These are phyloP conservation scores for Lignosus rhinocerotis DNA, from an alignment of 1,284 basidiomycete genomes.

Conservation along the genomic window DNA sequence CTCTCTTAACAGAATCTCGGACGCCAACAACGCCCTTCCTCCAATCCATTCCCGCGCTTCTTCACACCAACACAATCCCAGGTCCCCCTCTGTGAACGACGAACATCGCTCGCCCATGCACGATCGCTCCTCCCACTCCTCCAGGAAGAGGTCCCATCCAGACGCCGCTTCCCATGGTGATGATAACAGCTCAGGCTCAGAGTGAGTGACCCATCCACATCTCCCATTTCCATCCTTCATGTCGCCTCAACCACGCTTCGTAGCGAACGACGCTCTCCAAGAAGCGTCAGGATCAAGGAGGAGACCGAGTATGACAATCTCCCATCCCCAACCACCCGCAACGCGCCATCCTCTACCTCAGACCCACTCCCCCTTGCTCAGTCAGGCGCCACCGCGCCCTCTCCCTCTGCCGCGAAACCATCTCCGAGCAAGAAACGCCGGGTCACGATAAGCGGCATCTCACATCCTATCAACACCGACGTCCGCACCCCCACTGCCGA, in stretches of 20 bases:
- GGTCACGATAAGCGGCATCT: slow-evolving; percentile 63
- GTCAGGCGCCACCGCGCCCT: slow-evolving; percentile 15
- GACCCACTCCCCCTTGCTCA: slow-evolving; percentile 25
- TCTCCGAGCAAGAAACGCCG: slow-evolving; percentile 71
- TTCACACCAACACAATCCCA: slow-evolving; percentile 33
- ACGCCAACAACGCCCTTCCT: slow-evolving; percentile 56
- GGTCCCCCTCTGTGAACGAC: slow-evolving; percentile 37
- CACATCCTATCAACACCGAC: slow-evolving; percentile 55
- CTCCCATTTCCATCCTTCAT: slow-evolving; percentile 9
- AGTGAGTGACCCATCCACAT: slow-evolving; percentile 39
- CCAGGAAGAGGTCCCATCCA: slow-evolving; percentile 32
- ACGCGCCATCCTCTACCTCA: slow-evolving; percentile 23
- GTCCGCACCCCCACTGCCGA: slow-evolving; percentile 38
- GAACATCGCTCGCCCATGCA: slow-evolving; percentile 30
- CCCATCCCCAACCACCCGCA: slow-evolving; percentile 31
- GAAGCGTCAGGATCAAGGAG: slow-evolving; percentile 55
- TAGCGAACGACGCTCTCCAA: slow-evolving; percentile 46
- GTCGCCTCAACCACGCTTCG: slow-evolving; percentile 28
- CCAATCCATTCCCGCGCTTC: slow-evolving; percentile 54
- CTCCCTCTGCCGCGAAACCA: slow-evolving; percentile 42
- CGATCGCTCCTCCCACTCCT: slow-evolving; percentile 19
- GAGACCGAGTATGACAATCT: slow-evolving; percentile 56
- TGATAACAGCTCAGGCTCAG: slow-evolving; percentile 26
- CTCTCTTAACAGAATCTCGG: slow-evolving; percentile 48
- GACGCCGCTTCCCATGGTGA: slow-evolving; percentile 23